These are phyloP conservation scores for Ophiocordyceps polyrhachis-furcata DNA, from an alignment of 2,329 filamentous ascomycete genomes.

Conservation along the genomic window DNA sequence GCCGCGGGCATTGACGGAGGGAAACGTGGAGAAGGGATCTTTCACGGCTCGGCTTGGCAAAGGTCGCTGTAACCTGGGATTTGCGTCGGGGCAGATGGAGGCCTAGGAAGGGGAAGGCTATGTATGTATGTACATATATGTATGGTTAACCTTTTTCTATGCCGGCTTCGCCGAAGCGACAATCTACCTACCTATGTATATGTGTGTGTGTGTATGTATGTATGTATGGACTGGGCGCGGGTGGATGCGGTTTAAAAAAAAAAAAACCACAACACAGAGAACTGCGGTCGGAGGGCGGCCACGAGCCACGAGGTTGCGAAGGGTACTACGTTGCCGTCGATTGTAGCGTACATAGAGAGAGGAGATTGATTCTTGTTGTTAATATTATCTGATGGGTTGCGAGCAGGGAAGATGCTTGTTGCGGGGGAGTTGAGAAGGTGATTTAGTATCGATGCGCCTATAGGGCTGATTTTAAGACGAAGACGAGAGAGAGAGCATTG, in stretches of 20 bases:
- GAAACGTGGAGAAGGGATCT: background rate
- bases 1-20: background rate
- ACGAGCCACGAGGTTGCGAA: background rate
- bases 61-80: background rate
- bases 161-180: background rate
- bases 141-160: background rate
- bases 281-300: background rate
- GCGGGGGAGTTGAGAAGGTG: background rate
- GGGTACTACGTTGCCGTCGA: background rate
- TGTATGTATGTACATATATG: too few species aligned
- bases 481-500: too few species aligned
- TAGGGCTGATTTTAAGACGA: background rate
- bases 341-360: too few species aligned
- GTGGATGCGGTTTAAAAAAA: background rate
- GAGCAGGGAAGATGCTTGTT: background rate
- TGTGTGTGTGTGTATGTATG: too few species aligned
- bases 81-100: background rate
- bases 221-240: too few species aligned
- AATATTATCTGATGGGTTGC: background rate
- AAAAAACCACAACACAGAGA: background rate
- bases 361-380: background rate
- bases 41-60: background rate
- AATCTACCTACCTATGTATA: too few species aligned
- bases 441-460: background rate
- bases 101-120: background rate